Evolutionary conservation across 768 basidiomycete species (phyloP).

Genomic region (Amanita pseudoporphyria): DNA sequence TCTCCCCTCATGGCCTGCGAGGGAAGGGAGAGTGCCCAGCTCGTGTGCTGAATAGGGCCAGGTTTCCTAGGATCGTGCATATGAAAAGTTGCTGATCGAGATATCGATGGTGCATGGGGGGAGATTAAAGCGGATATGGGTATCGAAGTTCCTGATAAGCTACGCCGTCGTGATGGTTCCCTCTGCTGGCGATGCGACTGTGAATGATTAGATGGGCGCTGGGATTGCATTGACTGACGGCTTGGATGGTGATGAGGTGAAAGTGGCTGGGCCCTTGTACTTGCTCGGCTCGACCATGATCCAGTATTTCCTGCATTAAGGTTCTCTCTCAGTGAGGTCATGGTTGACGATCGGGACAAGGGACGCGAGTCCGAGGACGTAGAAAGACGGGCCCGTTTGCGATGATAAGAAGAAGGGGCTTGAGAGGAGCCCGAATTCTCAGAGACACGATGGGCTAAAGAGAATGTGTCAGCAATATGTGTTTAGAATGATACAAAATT

Average conservation of each 20-base stretch:
- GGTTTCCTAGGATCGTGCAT: conserved; percentile 76
- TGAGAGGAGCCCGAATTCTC: conserved; percentile 34
- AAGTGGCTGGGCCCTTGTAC: conserved; percentile 16
- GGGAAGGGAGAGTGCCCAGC: conserved; percentile 50
- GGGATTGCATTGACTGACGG: conserved; percentile 15
- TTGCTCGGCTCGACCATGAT: conserved; percentile 33
- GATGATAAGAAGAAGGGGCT: conserved; percentile 65
- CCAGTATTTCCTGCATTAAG: conserved; percentile 32
- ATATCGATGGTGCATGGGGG: conserved; percentile 68
- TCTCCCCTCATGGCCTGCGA: conserved; percentile 19
- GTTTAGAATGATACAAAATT: background rate
- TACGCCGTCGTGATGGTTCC: conserved; percentile 34
- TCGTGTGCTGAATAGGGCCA: conserved; percentile 44
- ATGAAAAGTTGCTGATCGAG: conserved; percentile 51
- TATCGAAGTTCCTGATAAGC: conserved; percentile 65
- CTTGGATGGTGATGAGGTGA: conserved; percentile 15
- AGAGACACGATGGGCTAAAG: conserved; percentile 43
- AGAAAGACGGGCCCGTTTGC: conserved; percentile 60
- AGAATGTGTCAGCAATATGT: conserved; percentile 13
- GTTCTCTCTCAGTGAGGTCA: conserved; percentile 17
- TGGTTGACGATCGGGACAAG: conserved; percentile 13
- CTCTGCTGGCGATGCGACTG: conserved; percentile 18
- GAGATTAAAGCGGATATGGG: conserved; percentile 72
- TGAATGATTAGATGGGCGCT: conserved; percentile 15
- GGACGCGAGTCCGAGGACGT: conserved; percentile 26